Conservation (phyloP, 805 yeast species). For the Isabelozyma rhagii region DNA sequence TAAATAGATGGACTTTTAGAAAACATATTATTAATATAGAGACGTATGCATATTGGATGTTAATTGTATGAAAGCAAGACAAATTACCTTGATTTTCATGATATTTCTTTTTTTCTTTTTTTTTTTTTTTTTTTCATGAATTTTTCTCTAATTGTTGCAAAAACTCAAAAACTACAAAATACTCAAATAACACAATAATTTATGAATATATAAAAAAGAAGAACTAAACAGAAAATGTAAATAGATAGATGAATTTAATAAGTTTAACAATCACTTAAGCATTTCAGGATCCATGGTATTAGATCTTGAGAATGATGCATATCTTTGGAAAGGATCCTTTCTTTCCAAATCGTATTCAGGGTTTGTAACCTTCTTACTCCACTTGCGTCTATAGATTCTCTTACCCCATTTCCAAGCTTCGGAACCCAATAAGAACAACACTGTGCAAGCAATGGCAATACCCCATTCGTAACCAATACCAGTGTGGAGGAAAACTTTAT, state of each 20-base stretch:
- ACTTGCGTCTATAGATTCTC: conserved; percentile 26
- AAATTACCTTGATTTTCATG: too few species aligned
- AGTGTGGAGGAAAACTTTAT: conserved; percentile 36
- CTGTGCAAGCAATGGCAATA: conserved; percentile 27
- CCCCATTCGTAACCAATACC: conserved; percentile 41
- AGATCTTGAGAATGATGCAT: conserved; percentile 37
- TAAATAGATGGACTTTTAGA: too few species aligned
- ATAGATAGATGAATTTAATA: not conserved
- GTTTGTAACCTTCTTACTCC: conserved; percentile 11
- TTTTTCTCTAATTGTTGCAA: too few species aligned
- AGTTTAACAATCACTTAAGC: not conserved
- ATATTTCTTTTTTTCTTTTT: too few species aligned
- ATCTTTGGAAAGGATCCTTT: conserved; percentile 37
- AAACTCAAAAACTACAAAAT: not conserved
- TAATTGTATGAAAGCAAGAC: too few species aligned
- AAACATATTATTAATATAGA: not conserved
- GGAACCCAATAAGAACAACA: conserved; percentile 27
- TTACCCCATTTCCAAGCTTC: conserved; percentile 41
- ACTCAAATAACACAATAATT: not conserved
- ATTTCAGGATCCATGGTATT: conserved; percentile 21
- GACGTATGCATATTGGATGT: too few species aligned
- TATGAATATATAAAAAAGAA: not conserved
- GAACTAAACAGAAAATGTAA: not conserved
- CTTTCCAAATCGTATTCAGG: conserved; percentile 40
- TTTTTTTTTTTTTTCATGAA: too few species aligned